These are phyloP conservation scores for Termitomyces titanicus DNA, from an alignment of 768 basidiomycete genomes.

Conservation along the genomic window DNA sequence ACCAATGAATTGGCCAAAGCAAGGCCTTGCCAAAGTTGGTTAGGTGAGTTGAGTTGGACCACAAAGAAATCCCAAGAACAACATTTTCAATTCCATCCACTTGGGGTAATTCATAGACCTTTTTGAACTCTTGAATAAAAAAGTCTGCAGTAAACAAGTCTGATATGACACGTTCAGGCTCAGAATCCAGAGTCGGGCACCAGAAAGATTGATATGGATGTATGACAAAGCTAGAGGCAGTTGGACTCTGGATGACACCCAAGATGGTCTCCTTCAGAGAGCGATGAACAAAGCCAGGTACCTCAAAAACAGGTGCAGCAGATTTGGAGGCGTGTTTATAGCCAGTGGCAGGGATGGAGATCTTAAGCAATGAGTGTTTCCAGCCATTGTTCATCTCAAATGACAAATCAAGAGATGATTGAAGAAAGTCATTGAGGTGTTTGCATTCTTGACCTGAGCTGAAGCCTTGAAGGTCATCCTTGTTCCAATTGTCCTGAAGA, in stretches of 20 bases:
- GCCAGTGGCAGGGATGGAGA: too few relatives aligned
- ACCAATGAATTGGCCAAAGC: too few relatives aligned
- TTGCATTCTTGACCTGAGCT: too few relatives aligned
- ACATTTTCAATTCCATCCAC: neutral
- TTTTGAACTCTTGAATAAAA: neutral
- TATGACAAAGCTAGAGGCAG: slow-evolving; percentile 8
- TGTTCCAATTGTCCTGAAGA: too few relatives aligned
- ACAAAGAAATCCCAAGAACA: slow-evolving; percentile 20
- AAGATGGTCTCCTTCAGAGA: too few relatives aligned
- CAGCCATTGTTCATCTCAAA: too few relatives aligned
- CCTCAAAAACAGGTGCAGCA: slow-evolving; percentile 24
- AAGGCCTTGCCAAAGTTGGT: too few relatives aligned
- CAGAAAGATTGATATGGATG: slow-evolving; percentile 12
- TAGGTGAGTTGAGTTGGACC: slow-evolving; percentile 35
- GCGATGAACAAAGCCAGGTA: slow-evolving; percentile 22
- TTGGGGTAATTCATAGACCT: neutral
- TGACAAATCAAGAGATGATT: too few relatives aligned
- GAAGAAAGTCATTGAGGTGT: too few relatives aligned
- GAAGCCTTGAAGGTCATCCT: too few relatives aligned
- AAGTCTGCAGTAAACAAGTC: neutral
- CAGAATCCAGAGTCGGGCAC: too few relatives aligned
- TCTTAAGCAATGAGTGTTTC: too few relatives aligned
- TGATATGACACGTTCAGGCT: neutral
- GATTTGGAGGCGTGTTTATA: slow-evolving; percentile 11
- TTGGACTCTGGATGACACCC: slow-evolving; percentile 8